Conservation (phyloP, 805 yeast genomes). For the Candida morakotiae region DNA sequence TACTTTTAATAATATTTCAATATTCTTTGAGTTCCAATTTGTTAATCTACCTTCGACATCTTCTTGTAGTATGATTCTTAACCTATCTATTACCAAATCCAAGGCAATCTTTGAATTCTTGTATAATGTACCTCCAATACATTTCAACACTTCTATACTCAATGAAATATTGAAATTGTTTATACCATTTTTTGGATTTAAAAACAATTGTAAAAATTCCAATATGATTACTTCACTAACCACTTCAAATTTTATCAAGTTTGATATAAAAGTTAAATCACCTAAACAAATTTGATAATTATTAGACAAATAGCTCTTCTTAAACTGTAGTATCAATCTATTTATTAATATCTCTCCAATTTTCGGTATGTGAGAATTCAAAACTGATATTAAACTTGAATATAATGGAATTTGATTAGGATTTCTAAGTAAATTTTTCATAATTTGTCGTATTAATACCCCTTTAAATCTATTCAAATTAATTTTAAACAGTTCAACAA, state of each 20-base stretch:
- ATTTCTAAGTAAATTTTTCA: constrained; percentile 48
- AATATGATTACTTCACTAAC: constrained; percentile 27
- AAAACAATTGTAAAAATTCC: constrained; percentile 31
- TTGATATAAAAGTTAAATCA: constrained; percentile 48
- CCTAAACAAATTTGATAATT: constrained; percentile 42
- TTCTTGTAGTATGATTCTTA: constrained; percentile 59
- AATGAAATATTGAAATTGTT: constrained; percentile 57
- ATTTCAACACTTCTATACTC: constrained; percentile 45
- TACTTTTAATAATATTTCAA: constrained; percentile 50
- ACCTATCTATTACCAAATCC: constrained; percentile 51
- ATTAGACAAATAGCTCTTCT: constrained; percentile 45
- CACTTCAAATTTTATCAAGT: constrained; percentile 61
- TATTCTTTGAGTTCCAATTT: constrained; percentile 37
- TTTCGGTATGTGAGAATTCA: constrained; percentile 66
- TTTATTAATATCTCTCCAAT: constrained; percentile 56
- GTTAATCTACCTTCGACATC: constrained; percentile 20
- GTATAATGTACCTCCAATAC: constrained; percentile 49
- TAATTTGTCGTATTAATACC: constrained; percentile 50
- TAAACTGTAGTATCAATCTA: constrained; percentile 57
- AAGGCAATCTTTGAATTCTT: constrained; percentile 42
- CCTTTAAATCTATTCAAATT: constrained; percentile 65
- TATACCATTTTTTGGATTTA: constrained; percentile 30
- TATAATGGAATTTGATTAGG: constrained; percentile 41
- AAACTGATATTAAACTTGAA: constrained; percentile 53
- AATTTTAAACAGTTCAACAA: constrained; percentile 46